Evolutionary conservation across 225 moss, liverwort and hornwort genomes (phyloP), one percentile per base, ranked within the genome.

Genomic region (Sphagnum contortum): DNA sequence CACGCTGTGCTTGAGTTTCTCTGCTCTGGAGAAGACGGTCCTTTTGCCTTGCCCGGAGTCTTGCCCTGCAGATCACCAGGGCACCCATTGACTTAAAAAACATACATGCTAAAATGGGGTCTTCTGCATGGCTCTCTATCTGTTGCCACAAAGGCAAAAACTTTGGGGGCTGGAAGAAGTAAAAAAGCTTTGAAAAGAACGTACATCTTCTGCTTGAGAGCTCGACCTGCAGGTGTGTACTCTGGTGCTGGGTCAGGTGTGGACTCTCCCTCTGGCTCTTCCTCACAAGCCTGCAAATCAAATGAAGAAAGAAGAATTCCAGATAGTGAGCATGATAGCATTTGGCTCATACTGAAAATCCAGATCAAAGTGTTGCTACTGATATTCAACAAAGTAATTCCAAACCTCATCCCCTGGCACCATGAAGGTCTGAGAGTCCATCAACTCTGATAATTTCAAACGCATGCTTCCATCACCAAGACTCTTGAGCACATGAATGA

Each of bases 201-300:
- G 80, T 80, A 92, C 92, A 86, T 66, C 67, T 83, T 87, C 53
- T 74, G 83, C 70, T 86, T 84, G n/a, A 77, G 64, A 11, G 81
- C 79, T 65, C 81, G 74, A 66, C 76, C 79, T 59, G 72, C 77
- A 54, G 82, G 77, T 44, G 80, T 83, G 70, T 83, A 83, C 50
- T 74, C 86, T 9, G 75, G 74, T 48, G 66, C 80, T 55, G 76
- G 79, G 50, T 72, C 89, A 66, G 48, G 59, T 60, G 51, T 49
- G 48, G 49, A 48, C 65, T 66, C 63, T 59, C 63, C 50, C 62
- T 66, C 9, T 48, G 80, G 83, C 66, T 88, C 83, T 73, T 76
- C 80, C 55, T 84, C 87, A 6, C 65, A 73, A 69, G 77, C 48
- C 83, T 79, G 73, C 69, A 65, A 5, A 60, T 46, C 70, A 72